Base-by-base conservation (phyloP, 2,329 filamentous ascomycete species). In the Zalaria obscura region DNA sequence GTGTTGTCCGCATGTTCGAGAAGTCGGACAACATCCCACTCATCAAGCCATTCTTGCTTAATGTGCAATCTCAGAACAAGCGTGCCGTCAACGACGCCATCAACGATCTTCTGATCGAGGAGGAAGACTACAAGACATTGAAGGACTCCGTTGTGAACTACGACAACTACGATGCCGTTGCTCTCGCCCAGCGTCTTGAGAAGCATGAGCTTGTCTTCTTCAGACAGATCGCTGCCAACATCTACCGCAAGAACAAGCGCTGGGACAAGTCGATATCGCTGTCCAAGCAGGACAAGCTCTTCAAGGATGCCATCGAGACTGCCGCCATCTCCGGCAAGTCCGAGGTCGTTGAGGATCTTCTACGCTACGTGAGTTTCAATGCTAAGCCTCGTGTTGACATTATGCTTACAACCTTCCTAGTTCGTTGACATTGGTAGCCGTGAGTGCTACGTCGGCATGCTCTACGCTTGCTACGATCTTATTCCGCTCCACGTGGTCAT, bases 181-280 rank as follows among this genome's bases (percentile, higher is more conserved):
- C 93, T 26, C 76, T 98, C 46, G 93, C 91, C 2, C 76, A 83
- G 59, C 83, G 91, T 42, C 73, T 98, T 7, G 93, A 98, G 75
- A 91, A 91, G 69, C 93, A 98, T 58, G 91, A 98, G 43, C 70
- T 98, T 38, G 88, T 98, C 49, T 98, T 98, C 74, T 98, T 98
- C 82, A 82, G 91, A 57, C 91, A 98, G 65, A 94, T 98, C 57
- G 91, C 91, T 4, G 87, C 93, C 50, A 94, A 75, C 66, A 98
- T 98, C 64, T 98, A 96, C 71, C 87, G 93, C 62, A 98, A 96
- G 76, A 96, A 94, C 73, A 96, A 96, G 81, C 78, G 91, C 49
- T 98, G 93, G 93, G 89, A 96, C 69, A 96, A 96, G 70, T 95
- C 88, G 3, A 98, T 98, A 62, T 78, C 86, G 29, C 71, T 98